Conservation (phyloP, 768 basidiomycete species). For the Leccinum broughii region DNA sequence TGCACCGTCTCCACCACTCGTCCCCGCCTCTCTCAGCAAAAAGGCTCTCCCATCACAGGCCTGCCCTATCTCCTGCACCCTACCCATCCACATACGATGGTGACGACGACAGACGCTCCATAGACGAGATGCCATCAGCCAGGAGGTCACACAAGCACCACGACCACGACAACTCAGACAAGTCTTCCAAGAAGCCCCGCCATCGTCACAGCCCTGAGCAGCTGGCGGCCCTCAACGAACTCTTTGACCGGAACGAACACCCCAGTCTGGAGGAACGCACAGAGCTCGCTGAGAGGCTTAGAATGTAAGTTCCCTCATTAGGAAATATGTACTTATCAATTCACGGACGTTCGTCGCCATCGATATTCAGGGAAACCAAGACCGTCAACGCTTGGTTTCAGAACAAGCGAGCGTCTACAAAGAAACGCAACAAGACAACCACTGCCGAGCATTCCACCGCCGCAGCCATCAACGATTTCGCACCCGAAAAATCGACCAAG, state of each 20-base stretch:
- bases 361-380: conserved; percentile 67
- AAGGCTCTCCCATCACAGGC: conserved; percentile 12
- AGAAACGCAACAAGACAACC: conserved; percentile 60
- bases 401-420: conserved; percentile 81
- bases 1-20: conserved; percentile 23
- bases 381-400: conserved; percentile 88
- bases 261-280: conserved; percentile 69
- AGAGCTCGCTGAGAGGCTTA: conserved; percentile 66
- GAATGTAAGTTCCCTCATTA: conserved; percentile 60
- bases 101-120: conserved; percentile 22
- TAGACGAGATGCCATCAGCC: conserved; percentile 28
- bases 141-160: conserved; percentile 24
- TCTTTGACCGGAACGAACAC: conserved; percentile 76
- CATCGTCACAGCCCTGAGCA: conserved; percentile 75
- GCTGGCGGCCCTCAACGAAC: conserved; percentile 73
- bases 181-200: conserved; percentile 64
- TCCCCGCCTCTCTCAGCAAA: conserved; percentile 17
- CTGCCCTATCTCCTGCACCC: conserved; percentile 13
- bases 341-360: conserved; percentile 9
- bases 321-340: conserved; percentile 28
- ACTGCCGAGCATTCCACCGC: conserved; percentile 33
- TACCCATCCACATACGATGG: conserved; percentile 15
- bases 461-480: conserved; percentile 29
- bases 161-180: conserved; percentile 28
- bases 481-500: conserved; percentile 26